These are phyloP conservation scores for Candida tallmaniae DNA, from an alignment of 805 yeast genomes.

Conservation along the genomic window DNA sequence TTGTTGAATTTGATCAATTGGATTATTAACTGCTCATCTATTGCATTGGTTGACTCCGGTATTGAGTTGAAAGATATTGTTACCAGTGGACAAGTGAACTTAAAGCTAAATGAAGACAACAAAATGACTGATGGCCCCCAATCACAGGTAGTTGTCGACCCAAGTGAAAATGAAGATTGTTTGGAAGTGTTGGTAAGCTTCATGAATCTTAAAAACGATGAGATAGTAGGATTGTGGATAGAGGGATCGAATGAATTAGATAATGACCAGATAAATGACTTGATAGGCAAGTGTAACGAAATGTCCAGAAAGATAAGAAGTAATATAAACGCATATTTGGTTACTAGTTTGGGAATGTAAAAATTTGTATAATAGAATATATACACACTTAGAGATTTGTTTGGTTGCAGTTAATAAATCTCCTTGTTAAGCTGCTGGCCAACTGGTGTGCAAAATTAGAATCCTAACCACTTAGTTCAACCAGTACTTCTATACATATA, in stretches of 20 bases:
- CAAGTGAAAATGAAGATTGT: conserved; percentile 14
- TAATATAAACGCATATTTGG: conserved; percentile 43
- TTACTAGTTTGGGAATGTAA: not conserved
- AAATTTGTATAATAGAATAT: not conserved
- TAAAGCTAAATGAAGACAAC: conserved; percentile 2
- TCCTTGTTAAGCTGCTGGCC: too few relatives aligned
- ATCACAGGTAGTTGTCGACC: conserved; percentile 16
- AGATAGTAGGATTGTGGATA: conserved; percentile 57
- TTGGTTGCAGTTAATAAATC: not conserved
- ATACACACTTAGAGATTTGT: not conserved
- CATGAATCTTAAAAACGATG: conserved; percentile 50
- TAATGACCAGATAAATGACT: conserved; percentile 20
- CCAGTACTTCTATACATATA: too few relatives aligned
- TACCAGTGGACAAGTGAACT: conserved; percentile 50
- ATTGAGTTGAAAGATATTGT: conserved; percentile 77
- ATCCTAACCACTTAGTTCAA: too few relatives aligned
- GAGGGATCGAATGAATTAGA: conserved; percentile 21
- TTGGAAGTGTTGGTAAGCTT: conserved; percentile 45
- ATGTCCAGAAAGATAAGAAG: conserved; percentile 41
- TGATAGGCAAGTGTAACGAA: conserved; percentile 41
- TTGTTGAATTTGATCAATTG: conserved; percentile 43
- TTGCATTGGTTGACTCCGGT: conserved; percentile 82
- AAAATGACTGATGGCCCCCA: conserved; percentile 1
- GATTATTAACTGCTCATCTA: conserved; percentile 57
- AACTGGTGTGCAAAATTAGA: too few relatives aligned